Percentiles rank a stretch among this genome's conserved stretches.
phyloP scores from a whole-genome alignment of 1,284 basidiomycete genomes.

The Kwoniella shivajii region DNA sequence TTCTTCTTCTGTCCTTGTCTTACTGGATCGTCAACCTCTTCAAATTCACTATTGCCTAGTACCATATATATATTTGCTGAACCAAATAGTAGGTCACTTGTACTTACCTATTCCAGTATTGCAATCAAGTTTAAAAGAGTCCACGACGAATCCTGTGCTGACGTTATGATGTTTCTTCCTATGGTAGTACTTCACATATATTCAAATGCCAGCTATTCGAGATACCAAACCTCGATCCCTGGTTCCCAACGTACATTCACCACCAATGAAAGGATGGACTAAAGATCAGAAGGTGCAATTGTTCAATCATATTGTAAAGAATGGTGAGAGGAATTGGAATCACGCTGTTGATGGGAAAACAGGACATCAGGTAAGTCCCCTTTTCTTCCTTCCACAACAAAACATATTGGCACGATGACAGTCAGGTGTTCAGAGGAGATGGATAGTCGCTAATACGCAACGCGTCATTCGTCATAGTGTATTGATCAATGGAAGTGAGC shows the following conservation, averaged over 20 bases:
- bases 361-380: conserved; percentile 13
- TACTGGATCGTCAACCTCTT: too few relatives aligned
- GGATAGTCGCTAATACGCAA: too few relatives aligned
- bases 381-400: not conserved
- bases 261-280: conserved; percentile 9
- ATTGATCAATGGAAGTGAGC: conserved; percentile 23
- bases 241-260: not conserved
- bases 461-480: not conserved
- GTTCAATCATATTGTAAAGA: conserved; percentile 16
- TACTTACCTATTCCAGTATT: too few relatives aligned
- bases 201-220: conserved; percentile 2
- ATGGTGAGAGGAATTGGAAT: conserved; percentile 17
- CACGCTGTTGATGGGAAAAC: conserved; percentile 19
- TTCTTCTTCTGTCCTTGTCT: too few relatives aligned
- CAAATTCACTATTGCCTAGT: too few relatives aligned
- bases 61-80: too few relatives aligned
- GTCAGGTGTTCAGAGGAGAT: not conserved
- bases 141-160: too few relatives aligned
- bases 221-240: not conserved
- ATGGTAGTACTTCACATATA: too few relatives aligned
- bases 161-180: too few relatives aligned
- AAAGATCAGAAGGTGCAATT: conserved; percentile 12
- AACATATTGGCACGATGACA: not conserved
- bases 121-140: too few relatives aligned
- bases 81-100: too few relatives aligned